A percentile compares a stretch with the other conserved stretches of the same genome.
Evolutionary conservation across 495 filamentous ascomycete species (phyloP).

Genomic region (Paragyromitra xinjiangensis): DNA sequence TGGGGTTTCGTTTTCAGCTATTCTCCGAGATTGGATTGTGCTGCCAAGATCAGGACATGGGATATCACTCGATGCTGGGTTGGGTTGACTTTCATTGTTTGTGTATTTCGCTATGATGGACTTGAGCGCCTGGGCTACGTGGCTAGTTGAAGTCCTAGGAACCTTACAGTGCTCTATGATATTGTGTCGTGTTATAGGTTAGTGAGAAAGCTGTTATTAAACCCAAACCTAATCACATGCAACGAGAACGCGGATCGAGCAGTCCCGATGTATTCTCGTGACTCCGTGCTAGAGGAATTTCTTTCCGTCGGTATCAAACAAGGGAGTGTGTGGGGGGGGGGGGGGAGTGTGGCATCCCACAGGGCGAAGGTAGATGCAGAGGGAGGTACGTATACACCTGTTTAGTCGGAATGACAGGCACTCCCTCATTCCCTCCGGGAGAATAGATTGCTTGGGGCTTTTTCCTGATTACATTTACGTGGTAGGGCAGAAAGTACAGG

Average conservation of each 20-base stretch:
- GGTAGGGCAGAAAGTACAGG: background rate
- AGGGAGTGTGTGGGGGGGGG: background rate
- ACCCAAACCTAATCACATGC: background rate
- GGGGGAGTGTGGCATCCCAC: background rate
- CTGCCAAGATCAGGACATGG: background rate
- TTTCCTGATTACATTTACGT: background rate
- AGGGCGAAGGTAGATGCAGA: too few relatives aligned
- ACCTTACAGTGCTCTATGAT: background rate
- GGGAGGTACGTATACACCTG: too few relatives aligned
- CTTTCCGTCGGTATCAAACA: slow-evolving; percentile 6
- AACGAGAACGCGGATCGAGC: background rate
- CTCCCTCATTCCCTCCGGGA: background rate
- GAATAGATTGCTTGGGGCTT: background rate
- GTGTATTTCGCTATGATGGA: background rate
- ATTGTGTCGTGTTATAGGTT: background rate
- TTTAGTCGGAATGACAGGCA: background rate
- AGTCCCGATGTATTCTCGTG: background rate
- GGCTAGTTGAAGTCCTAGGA: background rate
- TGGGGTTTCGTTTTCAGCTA: background rate
- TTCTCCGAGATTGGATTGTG: background rate
- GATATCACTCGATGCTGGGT: slow-evolving; percentile 14
- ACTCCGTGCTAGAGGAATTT: background rate
- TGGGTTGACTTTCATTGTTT: background rate
- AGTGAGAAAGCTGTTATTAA: background rate
- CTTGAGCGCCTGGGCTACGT: background rate